Base-by-base conservation (phyloP, 495 filamentous ascomycete genomes). In the Penicillium subrubescens region DNA sequence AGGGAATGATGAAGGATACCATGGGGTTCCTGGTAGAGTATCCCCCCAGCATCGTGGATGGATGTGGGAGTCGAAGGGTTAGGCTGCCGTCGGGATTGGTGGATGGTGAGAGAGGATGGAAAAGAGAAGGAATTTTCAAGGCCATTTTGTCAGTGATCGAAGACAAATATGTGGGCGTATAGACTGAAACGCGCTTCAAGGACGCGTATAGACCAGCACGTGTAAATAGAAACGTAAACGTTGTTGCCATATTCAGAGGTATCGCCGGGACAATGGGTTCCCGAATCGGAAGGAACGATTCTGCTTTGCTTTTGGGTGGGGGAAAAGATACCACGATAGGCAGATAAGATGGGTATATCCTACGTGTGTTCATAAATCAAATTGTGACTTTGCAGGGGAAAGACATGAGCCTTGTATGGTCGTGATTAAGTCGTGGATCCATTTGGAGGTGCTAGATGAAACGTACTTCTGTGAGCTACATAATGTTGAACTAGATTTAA, bases 11-110 rank as follows among this genome's bases (percentile, higher is more conserved):
- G n/a, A 71, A 65, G 17, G 66, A 67, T 11, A 41, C 39, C 19
- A 41, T 43, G 10, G 63, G 60, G 21, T 67, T 60, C 52, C 61
- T 71, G 29, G 56, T 68, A 11, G 71, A 69, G 19, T 70, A 70
- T 1, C 65, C 60, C 1, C 68, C 60, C 43, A 74, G 64, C 62
- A 68, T 74, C 48, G 23, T 63, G 61, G 12, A 31, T 39, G 55
- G 25, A 37, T 25, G 8, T 17, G 12, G 17, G 29, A 56, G n/a
- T 56, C 29, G n/a, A 23, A n/a, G 3, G 4, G 8, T 12, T 11
- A 39, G 10, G 11, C 8, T n/a, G 31, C 11, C 17, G 25, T 37
- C 53, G 6, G 12, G 34, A 14, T 35, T 8, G 6, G 19, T 37
- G 53, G 35, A 27, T 29, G 3, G 44, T 23, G 21, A 29, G 27